phyloP scores from a whole-genome alignment of 768 basidiomycete genomes.

The Galerina marginata region DNA sequence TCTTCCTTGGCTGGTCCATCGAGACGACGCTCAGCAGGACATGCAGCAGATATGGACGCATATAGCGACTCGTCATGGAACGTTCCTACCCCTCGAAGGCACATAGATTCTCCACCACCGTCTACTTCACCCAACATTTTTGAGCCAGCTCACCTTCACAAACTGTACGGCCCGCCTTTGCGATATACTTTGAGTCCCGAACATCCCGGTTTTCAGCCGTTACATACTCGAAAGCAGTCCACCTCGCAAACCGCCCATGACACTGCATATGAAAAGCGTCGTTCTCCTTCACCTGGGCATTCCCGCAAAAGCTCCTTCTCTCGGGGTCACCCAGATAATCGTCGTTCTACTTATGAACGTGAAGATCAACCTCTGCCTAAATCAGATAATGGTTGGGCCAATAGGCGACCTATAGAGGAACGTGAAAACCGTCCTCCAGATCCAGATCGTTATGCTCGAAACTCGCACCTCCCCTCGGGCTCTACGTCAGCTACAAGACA shows the following conservation, averaged over 20 bases:
- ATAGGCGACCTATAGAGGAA: background rate
- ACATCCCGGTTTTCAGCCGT: background rate
- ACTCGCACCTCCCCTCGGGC: too few relatives aligned
- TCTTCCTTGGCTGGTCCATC: too few relatives aligned
- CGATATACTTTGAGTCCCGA: constrained; percentile 16
- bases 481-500: too few relatives aligned
- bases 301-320: background rate
- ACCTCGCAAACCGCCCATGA: background rate
- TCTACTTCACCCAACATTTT: background rate
- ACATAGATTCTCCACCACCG: background rate
- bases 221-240: background rate
- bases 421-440: constrained; percentile 2
- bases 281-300: background rate
- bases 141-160: background rate
- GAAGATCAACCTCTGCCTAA: background rate
- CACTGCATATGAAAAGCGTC: background rate
- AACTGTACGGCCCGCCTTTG: background rate
- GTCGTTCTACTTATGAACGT: background rate
- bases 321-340: background rate
- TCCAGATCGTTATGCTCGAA: background rate
- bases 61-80: too few relatives aligned
- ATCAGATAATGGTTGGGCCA: background rate
- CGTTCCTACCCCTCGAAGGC: too few relatives aligned
- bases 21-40: too few relatives aligned
- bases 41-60: too few relatives aligned